These are phyloP conservation scores for Plasmopara viticola DNA, from an alignment of 352 stramenopile genomes.

Conservation along the genomic window DNA sequence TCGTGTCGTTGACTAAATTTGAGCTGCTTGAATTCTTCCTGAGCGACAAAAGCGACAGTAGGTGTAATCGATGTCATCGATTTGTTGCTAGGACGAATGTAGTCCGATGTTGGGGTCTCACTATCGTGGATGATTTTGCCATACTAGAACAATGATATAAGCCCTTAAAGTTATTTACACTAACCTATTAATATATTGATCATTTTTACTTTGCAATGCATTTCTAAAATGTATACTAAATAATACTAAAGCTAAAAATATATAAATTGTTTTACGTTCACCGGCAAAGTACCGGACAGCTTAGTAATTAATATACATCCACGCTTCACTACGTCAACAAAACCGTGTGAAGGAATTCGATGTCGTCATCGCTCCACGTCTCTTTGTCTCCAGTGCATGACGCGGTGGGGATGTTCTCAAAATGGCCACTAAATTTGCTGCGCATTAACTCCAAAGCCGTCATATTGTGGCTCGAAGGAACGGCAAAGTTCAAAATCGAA, in stretches of 20 bases:
- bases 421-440: slow-evolving; percentile 29
- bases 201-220: too few relatives aligned
- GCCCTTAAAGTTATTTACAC: too few relatives aligned
- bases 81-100: too few relatives aligned
- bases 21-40: slow-evolving; percentile 47
- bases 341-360: slow-evolving; percentile 72
- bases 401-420: slow-evolving; percentile 41
- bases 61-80: too few relatives aligned
- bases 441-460: slow-evolving; percentile 6
- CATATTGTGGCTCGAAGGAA: not conserved
- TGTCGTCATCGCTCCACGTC: slow-evolving; percentile 76
- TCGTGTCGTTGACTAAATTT: slow-evolving; percentile 50
- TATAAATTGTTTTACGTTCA: not conserved
- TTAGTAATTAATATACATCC: too few relatives aligned
- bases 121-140: too few relatives aligned
- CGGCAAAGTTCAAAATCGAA: slow-evolving; percentile 29
- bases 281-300: not conserved
- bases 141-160: too few relatives aligned
- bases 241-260: too few relatives aligned
- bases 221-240: too few relatives aligned
- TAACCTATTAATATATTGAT: too few relatives aligned
- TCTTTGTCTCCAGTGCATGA: slow-evolving; percentile 43
- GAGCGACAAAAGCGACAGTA: too few relatives aligned
- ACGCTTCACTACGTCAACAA: slow-evolving; percentile 23
- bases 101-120: too few relatives aligned